Base-by-base conservation (phyloP, 1,139 yeast genomes). In the Lodderomyces elongisporus region DNA sequence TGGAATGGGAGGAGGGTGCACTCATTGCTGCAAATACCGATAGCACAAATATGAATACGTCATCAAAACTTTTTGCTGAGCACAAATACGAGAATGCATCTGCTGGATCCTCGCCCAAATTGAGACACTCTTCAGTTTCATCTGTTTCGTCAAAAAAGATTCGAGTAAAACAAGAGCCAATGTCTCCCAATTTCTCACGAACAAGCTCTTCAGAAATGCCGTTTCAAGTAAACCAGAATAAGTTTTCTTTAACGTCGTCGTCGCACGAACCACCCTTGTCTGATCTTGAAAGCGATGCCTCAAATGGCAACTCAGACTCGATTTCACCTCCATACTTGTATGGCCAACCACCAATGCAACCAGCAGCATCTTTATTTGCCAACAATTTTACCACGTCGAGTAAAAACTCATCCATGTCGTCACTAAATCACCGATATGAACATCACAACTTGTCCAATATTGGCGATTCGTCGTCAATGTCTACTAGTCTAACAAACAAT, bases 1-100 rank as follows among this genome's bases (percentile, higher is more conserved):
- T 66, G 31, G 73, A 65, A 35, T 68, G 74, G 74, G 74, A 67
- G 37, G 52, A 51, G 34, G 72, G 71, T 2, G 69, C 70, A 2
- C 40, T 52, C 12, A 60, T 66, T 15, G 71, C 72, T 16, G 70
- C 71, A 5, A 58, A 52, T 32, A 52, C 53, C 33, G 40, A 42
- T 31, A 41, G 48, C 17, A 41, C 44, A 7, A 55, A 60, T 27
- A 38, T 60, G 17, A 49, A 51, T 13, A 31, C 39, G 9, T 59
- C 61, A 12, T 46, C 60, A 9, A 48, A 46, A 32, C 42, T 55
- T 27, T 65, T 65, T 51, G 67, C 68, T 6, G 51, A 54, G 10
- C 68, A 63, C 44, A 58, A 53, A 31, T 28, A 17, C 9, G 38
- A 30, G 14, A 18, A 32, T 23, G n/a, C 18, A 18, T 22, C 14